phyloP scores from a whole-genome alignment of 192 early-diverging fungal genomes.

The Haplosporangium gracile region DNA sequence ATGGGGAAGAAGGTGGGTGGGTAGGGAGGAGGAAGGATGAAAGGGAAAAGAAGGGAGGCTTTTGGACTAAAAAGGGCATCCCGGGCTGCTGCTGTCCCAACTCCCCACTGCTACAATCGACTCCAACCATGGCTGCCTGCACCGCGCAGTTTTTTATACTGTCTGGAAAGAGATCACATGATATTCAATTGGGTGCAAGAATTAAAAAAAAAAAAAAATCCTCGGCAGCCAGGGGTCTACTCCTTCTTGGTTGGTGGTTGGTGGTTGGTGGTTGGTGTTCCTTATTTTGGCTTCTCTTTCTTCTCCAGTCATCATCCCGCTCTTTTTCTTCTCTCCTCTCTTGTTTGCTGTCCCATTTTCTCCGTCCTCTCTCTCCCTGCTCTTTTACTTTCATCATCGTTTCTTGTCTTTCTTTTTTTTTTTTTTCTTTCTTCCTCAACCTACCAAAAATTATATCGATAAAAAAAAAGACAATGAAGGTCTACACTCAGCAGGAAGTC shows the following conservation, averaged over 20 bases:
- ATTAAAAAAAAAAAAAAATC: too few species aligned
- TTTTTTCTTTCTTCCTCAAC: background rate
- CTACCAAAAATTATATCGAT: background rate
- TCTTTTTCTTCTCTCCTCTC: background rate
- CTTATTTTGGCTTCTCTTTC: background rate
- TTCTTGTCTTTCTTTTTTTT: background rate
- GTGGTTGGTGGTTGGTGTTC: too few species aligned
- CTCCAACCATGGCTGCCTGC: background rate
- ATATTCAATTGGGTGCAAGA: background rate
- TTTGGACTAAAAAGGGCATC: background rate
- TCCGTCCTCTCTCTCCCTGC: too few species aligned
- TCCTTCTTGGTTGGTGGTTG: background rate
- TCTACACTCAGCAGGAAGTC: constrained; percentile 73
- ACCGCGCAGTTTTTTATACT: background rate
- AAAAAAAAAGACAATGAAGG: constrained; percentile 17
- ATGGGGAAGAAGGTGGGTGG: background rate
- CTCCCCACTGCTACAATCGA: background rate
- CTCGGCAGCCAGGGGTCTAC: background rate
- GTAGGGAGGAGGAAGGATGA: background rate
- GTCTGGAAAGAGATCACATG: background rate
- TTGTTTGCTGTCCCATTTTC: background rate
- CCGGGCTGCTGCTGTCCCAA: background rate
- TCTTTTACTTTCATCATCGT: too few species aligned
- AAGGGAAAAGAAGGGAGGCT: constrained; percentile 5
- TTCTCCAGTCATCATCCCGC: too few species aligned